Base-by-base conservation (phyloP, 495 filamentous ascomycete species). In the Aspergillus campestris region DNA sequence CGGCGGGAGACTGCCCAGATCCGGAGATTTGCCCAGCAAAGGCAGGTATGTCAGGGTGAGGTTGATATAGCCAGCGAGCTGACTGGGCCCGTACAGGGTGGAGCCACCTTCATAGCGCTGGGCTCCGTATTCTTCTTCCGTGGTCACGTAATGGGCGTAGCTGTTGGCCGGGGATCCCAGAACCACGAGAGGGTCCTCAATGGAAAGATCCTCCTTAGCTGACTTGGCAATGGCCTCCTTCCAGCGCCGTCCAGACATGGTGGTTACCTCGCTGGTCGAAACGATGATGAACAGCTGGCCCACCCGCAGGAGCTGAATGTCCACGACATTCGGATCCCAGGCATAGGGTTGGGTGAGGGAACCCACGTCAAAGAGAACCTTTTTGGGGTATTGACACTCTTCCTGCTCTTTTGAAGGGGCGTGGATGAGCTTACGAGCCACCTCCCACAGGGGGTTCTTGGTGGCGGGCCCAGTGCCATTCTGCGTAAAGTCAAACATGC, bases 81-180 rank as follows among this genome's bases (percentile, higher is more conserved):
- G 94, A 56, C 90, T 82, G n/a, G 87, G 87, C 0, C 92, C 92
- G 65, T 94, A 95, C 27, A 96, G 79, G 4, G 92, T 98, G 24
- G 87, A 94, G 11, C 89, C 92, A 40, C 92, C 92, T 67, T 98
- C 92, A 65, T 96, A 96, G 39, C 92, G 81, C 64, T 98, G 92
- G 43, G 90, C 77, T 11, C 63, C 62, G 59, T 96, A 98, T 58
- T 98, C 92, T 60, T 96, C 88, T 54, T 88, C 80, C 0, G 92
- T 98, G 8, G 87, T 67, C 64, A 95, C 94, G 62, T 98, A 98
- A 60, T 98, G 92, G 10, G 92, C 89, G 61, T 98, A 98, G 54
- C 77, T 89, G 64, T 98, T 98, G 7, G 90, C 87, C 5, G 91
- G 92, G 1, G 87, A 89, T n/a, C 92, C 92, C 10, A 98, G 70